A percentile compares a stretch with the other conserved stretches of the same genome.
These are phyloP conservation scores for Monilinia polystroma DNA, from an alignment of 2,329 filamentous ascomycete genomes.

Conservation along the genomic window DNA sequence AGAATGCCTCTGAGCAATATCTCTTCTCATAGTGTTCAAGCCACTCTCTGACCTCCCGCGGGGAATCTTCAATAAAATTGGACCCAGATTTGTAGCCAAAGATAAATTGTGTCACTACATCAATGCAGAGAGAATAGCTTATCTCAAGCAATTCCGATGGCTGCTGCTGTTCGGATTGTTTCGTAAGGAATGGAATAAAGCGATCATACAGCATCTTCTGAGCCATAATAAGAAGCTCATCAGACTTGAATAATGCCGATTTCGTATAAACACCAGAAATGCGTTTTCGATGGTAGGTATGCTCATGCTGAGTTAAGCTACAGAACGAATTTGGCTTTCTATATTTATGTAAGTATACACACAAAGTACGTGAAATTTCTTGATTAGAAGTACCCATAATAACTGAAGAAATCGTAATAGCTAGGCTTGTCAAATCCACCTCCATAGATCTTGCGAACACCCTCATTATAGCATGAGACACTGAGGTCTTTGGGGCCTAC, in stretches of 20 bases:
- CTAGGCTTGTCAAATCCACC: conserved; percentile 1
- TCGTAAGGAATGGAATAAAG: not conserved
- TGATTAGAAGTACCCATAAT: not conserved
- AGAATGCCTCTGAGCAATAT: not conserved
- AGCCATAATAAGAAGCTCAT: not conserved
- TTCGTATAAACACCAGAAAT: not conserved
- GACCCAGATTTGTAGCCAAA: conserved; percentile 49
- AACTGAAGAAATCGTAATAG: not conserved
- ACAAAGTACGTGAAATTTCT: not conserved
- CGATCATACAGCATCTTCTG: not conserved
- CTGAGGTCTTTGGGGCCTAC: conserved; percentile 6
- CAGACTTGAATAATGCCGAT: not conserved
- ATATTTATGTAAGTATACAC: not conserved
- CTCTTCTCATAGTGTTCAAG: not conserved
- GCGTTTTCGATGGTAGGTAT: conserved; percentile 1
- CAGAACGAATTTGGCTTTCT: not conserved
- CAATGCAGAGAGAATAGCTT: not conserved
- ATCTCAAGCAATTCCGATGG: not conserved
- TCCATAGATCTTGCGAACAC: not conserved
- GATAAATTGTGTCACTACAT: not conserved
- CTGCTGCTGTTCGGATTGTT: not conserved
- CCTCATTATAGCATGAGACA: not conserved
- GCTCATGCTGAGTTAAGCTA: not conserved
- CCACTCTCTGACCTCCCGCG: not conserved
- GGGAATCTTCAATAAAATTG: conserved; percentile 59